These are phyloP conservation scores for Scheffersomyces segobiensis DNA, from an alignment of 1,139 yeast species.

Conservation along the genomic window DNA sequence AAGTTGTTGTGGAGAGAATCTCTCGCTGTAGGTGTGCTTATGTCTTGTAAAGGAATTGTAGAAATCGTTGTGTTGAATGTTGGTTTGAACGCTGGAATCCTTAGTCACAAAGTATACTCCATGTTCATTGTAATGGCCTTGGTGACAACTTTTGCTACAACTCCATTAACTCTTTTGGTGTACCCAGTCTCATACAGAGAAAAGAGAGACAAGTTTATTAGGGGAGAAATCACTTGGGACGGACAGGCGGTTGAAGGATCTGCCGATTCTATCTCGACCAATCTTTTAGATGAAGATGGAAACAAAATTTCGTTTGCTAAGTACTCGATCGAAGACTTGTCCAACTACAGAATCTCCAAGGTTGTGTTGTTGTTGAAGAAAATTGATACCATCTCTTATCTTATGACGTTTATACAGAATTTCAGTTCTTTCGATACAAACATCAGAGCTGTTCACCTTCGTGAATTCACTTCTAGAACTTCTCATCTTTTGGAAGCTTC, in stretches of 20 bases:
- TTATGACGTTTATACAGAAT: slow-evolving; percentile 32
- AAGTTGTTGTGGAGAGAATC: slow-evolving; percentile 73
- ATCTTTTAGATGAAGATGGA: slow-evolving; percentile 4
- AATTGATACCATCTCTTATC: slow-evolving; percentile 33
- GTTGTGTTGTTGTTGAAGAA: slow-evolving; percentile 30
- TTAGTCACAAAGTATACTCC: slow-evolving; percentile 63
- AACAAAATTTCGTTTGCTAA: slow-evolving; percentile 8
- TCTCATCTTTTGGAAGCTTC: slow-evolving; percentile 70
- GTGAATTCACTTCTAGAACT: slow-evolving; percentile 64
- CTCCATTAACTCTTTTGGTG: slow-evolving; percentile 62
- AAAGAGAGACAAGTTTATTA: slow-evolving; percentile 41
- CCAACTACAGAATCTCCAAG: slow-evolving; percentile 20
- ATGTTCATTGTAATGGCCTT: slow-evolving; percentile 85
- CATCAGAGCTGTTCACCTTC: slow-evolving; percentile 56
- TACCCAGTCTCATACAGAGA: slow-evolving; percentile 66
- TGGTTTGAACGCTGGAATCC: slow-evolving; percentile 70
- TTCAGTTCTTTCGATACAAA: slow-evolving; percentile 30
- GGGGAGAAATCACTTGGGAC: slow-evolving; percentile 44
- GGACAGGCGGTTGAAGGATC: slow-evolving; percentile 16
- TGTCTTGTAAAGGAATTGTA: slow-evolving; percentile 87
- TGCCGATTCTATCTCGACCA: slow-evolving; percentile 1
- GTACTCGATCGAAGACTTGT: slow-evolving; percentile 16
- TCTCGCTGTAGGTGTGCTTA: slow-evolving; percentile 72
- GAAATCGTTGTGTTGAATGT: slow-evolving; percentile 76
- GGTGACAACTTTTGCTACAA: slow-evolving; percentile 70